phyloP scores from a whole-genome alignment of 1,284 basidiomycete species.

The Rhodotorula sp. region DNA sequence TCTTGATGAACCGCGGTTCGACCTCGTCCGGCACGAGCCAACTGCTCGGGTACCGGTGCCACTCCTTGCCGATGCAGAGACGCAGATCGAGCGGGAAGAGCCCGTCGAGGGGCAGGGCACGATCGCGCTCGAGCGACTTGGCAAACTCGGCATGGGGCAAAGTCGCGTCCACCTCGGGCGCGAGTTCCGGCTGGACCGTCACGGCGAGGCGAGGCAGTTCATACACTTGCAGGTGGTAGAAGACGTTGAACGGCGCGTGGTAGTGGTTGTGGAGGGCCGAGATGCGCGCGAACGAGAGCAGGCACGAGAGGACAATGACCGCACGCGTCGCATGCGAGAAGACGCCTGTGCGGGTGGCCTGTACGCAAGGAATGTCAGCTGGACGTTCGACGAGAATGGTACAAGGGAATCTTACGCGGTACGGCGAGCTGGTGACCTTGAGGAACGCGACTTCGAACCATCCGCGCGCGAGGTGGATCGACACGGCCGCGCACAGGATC shows the following conservation, averaged over 20 bases:
- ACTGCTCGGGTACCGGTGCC: slow-evolving; percentile 90
- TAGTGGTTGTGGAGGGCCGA: slow-evolving; percentile 83
- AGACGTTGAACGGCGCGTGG: slow-evolving; percentile 78
- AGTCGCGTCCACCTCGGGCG: slow-evolving; percentile 36
- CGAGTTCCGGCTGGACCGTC: slow-evolving; percentile 56
- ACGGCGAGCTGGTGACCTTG: slow-evolving; percentile 73
- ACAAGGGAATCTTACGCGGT: slow-evolving; percentile 57
- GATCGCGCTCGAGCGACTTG: slow-evolving; percentile 49
- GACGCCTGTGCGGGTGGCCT: slow-evolving; percentile 72
- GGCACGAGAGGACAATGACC: slow-evolving; percentile 62
- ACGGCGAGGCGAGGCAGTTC: slow-evolving; percentile 76
- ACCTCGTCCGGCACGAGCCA: slow-evolving; percentile 83
- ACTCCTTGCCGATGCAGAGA: slow-evolving; percentile 92
- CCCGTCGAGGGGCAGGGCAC: slow-evolving; percentile 65
- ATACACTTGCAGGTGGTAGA: slow-evolving; percentile 67
- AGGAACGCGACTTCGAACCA: slow-evolving; percentile 79
- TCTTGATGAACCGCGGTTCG: slow-evolving; percentile 80
- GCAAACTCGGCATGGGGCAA: slow-evolving; percentile 32
- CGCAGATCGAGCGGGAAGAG: slow-evolving; percentile 69
- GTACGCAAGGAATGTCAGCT: not conserved
- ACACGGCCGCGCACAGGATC: slow-evolving; percentile 89
- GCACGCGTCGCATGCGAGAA: slow-evolving; percentile 74
- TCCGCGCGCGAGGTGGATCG: slow-evolving; percentile 75
- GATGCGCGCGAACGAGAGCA: slow-evolving; percentile 75
- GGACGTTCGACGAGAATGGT: not conserved